Conservation (phyloP, 495 filamentous ascomycete genomes). For the Penicilliopsis zonata region DNA sequence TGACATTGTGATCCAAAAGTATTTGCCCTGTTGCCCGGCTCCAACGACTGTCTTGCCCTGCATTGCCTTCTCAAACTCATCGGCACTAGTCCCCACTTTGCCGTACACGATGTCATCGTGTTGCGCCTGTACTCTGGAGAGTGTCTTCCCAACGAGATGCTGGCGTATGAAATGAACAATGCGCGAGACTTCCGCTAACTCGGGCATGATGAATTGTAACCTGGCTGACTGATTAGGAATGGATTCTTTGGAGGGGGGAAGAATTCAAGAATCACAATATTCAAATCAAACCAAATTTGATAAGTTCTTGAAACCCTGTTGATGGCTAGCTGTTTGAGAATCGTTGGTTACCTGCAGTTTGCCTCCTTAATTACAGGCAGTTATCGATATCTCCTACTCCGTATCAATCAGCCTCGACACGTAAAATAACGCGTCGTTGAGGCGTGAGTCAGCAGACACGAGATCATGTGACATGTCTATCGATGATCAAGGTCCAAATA, state of each 20-base stretch:
- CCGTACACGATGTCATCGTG: conserved; percentile 78
- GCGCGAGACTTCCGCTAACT: conserved; percentile 78
- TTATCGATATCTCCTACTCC: too few species aligned
- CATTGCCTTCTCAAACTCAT: conserved; percentile 59
- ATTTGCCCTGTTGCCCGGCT: conserved; percentile 83
- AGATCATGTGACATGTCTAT: too few species aligned
- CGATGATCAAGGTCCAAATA: too few species aligned
- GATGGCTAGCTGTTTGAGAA: too few species aligned
- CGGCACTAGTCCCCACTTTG: conserved; percentile 68
- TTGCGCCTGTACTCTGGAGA: conserved; percentile 53
- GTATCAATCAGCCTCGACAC: too few species aligned
- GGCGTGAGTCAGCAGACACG: too few species aligned
- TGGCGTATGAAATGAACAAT: conserved; percentile 73
- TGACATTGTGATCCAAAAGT: conserved; percentile 75
- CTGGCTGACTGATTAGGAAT: too few species aligned
- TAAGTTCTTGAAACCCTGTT: too few species aligned
- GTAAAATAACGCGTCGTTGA: too few species aligned
- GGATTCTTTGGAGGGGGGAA: not conserved
- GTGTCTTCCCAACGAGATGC: conserved; percentile 70
- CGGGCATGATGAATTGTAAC: conserved; percentile 56
- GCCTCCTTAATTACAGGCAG: too few species aligned
- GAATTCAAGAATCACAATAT: not conserved
- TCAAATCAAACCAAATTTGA: not conserved
- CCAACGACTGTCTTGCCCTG: conserved; percentile 64
- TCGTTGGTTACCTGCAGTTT: too few species aligned